Evolutionary conservation across 768 basidiomycete genomes (phyloP), one percentile per base, ranked within the genome.

Genomic region (Naematelia aurantialba): DNA sequence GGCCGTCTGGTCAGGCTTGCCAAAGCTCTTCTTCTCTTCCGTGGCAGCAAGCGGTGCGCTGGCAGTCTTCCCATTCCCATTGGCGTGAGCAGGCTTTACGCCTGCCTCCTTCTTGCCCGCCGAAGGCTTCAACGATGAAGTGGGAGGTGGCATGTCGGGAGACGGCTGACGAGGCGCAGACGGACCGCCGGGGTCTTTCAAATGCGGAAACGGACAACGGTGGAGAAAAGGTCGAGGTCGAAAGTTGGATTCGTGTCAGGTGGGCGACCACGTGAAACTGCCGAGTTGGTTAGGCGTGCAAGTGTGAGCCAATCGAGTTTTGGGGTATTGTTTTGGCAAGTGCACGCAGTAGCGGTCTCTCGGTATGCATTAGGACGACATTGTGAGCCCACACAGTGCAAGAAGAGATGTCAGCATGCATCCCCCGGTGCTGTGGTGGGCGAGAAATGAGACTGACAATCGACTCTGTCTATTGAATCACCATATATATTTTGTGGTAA

Each of bases 1-100:
- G n/a, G 78, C 80, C 49, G 82, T 82, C 79, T 91, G 91, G 83
- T 96, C 92, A 29, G 93, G 93, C 74, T 81, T 89, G 45, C 83
- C 46, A 14, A 63, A 48, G 11, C 62, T 49, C 52, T 52, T 56
- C 65, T 53, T 60, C 67, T 55, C 52, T 52, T 42, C 70, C 8
- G 55, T 56, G 31, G 70, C 56, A 14, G 55, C 69, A 17, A 66
- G 62, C 24, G 63, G 53, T 14, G 42, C 55, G 22, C 59, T 61
- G 13, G 19, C 52, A 12, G 59, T 50, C 52, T 70, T 69, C 52
- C 22, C 39, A n/a, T 58, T 58, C n/a, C 45, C 45, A 12, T 13
- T 34, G 26, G 52, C 31, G n/a, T 25, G 34, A 17, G 34, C 34
- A 17, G 34, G 8, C 14, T 50, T 50, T 5, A 25, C 10, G 10